Percentiles rank a stretch among this genome's conserved stretches.
Evolutionary conservation across 2,329 filamentous ascomycete genomes (phyloP).

Genomic region (Nothophaeocryptopus gaeumannii): DNA sequence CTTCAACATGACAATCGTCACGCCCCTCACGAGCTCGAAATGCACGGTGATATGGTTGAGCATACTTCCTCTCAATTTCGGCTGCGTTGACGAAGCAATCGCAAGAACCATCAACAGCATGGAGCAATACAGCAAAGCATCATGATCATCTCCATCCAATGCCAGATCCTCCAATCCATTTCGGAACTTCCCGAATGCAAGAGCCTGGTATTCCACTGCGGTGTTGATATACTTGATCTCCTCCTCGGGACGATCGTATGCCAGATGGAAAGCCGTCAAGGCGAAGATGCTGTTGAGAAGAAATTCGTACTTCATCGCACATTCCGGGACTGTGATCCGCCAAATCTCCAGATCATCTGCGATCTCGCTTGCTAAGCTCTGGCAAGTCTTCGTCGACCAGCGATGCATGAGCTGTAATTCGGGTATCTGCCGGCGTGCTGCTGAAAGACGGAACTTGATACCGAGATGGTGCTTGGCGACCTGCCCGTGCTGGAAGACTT

Average conservation of each 20-base stretch:
- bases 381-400: conserved; percentile 19
- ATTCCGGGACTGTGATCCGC: conserved; percentile 7
- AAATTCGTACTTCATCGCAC: conserved; percentile 18
- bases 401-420: conserved; percentile 23
- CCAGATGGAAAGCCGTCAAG: conserved; percentile 17
- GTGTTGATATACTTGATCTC: conserved; percentile 8
- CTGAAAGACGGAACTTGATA: neutral
- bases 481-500: neutral
- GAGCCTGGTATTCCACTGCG: conserved; percentile 16
- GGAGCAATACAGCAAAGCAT: conserved; percentile 15
- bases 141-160: conserved; percentile 12
- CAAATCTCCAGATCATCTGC: conserved; percentile 13
- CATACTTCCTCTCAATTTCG: conserved; percentile 11
- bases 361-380: conserved; percentile 11
- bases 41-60: conserved; percentile 12
- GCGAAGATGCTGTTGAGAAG: conserved; percentile 16
- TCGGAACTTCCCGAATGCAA: conserved; percentile 14
- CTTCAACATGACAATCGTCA: conserved; percentile 15
- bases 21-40: conserved; percentile 15
- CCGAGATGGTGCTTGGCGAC: no score
- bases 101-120: conserved; percentile 16
- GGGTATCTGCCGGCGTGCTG: neutral
- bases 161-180: conserved; percentile 1
- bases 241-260: conserved; percentile 8
- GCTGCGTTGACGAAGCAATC: conserved; percentile 14